phyloP scores from a whole-genome alignment of 139 green algal species.

The Chlorella sorokiniana region DNA sequence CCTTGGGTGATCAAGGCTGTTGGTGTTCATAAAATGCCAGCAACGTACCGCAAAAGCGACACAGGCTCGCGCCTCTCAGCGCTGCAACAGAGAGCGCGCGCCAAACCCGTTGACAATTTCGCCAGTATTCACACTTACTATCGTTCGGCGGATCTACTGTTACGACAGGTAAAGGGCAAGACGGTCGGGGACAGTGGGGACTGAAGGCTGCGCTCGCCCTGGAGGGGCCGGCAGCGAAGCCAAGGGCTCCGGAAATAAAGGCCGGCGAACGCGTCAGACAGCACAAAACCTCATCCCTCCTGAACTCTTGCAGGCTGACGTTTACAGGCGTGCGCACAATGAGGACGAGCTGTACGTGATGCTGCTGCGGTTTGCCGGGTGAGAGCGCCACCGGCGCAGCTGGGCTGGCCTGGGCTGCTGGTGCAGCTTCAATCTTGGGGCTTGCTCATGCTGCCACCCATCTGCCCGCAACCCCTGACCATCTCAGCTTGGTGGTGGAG shows the following conservation, averaged over 20 bases:
- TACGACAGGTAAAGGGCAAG: conserved; percentile 59
- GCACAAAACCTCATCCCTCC: background rate
- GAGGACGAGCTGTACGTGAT: conserved; percentile 85
- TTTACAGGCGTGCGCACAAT: conserved; percentile 63
- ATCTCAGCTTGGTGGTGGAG: conserved; percentile 79
- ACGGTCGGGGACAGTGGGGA: background rate
- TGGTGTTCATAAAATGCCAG: background rate
- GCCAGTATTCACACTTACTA: conserved; percentile 67
- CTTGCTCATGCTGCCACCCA: background rate
- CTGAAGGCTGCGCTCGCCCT: background rate
- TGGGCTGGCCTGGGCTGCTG: background rate
- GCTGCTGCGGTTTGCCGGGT: conserved; percentile 79
- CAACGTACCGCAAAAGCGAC: conserved; percentile 2
- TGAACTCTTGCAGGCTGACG: conserved; percentile 59
- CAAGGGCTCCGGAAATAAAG: background rate
- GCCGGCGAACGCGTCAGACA: background rate
- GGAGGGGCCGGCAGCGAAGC: background rate
- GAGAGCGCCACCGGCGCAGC: background rate
- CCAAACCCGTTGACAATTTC: conserved; percentile 54
- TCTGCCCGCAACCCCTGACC: background rate
- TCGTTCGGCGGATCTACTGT: conserved; percentile 52
- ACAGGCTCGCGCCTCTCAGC: background rate
- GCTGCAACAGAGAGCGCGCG: background rate
- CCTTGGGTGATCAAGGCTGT: no score
- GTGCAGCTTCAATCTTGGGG: background rate